These are phyloP conservation scores for Halocafeteria seosinensis DNA, from an alignment of 108 stramenopile genomes.

Conservation along the genomic window DNA sequence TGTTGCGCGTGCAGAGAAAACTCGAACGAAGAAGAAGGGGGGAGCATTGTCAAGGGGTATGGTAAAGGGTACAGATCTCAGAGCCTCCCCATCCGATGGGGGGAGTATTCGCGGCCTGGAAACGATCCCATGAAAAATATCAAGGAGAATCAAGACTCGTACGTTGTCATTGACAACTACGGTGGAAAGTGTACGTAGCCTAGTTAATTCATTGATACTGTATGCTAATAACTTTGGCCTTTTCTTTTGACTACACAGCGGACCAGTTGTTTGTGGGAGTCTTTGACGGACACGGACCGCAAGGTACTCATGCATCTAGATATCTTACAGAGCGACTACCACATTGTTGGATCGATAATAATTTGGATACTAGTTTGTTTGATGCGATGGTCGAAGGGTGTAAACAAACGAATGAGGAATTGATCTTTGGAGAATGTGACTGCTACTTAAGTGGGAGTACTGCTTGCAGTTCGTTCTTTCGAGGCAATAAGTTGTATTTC, in stretches of 20 bases:
- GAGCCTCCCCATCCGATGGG: not conserved
- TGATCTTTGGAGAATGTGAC: conserved; percentile 3
- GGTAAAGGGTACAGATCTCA: too few species aligned
- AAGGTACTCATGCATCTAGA: conserved; percentile 3
- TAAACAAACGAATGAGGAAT: not conserved
- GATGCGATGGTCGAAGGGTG: conserved; percentile 2
- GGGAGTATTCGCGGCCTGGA: conserved; percentile 3
- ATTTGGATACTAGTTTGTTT: not conserved
- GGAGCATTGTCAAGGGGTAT: too few species aligned
- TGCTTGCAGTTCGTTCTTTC: conserved; percentile 60
- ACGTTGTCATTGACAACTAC: not conserved
- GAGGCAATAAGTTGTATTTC: conserved; percentile 55
- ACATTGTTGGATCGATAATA: not conserved
- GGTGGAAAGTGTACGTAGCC: too few species aligned
- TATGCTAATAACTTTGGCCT: too few species aligned
- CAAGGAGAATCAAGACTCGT: conserved; percentile 19
- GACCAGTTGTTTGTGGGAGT: conserved; percentile 1
- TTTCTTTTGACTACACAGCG: too few species aligned
- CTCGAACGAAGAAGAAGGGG: too few species aligned
- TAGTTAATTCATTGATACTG: too few species aligned
- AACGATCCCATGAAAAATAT: conserved; percentile 10
- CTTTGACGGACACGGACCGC: conserved; percentile 14
- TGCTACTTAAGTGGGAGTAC: conserved; percentile 57
- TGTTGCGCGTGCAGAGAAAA: too few species aligned
- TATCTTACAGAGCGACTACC: not conserved